Evolutionary conservation across 2,329 filamentous ascomycete genomes (phyloP).

Genomic region (Seiridium cupressi): DNA sequence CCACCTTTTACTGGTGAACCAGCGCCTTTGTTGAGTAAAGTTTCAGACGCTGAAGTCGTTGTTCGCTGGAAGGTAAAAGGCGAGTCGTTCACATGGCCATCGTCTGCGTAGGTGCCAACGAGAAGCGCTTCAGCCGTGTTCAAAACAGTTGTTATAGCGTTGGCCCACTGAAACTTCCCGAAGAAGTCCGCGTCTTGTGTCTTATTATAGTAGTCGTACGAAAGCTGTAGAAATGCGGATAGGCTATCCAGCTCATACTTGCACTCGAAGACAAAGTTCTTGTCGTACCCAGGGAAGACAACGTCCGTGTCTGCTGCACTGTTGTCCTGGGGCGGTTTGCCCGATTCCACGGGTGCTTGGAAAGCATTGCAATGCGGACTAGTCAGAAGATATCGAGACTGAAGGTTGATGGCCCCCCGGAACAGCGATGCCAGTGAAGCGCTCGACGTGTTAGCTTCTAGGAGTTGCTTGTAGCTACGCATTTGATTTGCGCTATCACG

Average conservation of each 20-base stretch:
- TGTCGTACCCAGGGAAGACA: constrained; percentile 63
- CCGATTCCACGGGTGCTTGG: constrained; percentile 77
- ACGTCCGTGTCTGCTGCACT: constrained; percentile 57
- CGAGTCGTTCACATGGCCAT: constrained; percentile 24
- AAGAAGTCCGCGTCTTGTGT: constrained; percentile 76
- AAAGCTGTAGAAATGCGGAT: constrained; percentile 80
- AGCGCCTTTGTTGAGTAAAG: constrained; percentile 70
- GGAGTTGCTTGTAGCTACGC: constrained; percentile 63
- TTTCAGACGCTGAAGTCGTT: constrained; percentile 76
- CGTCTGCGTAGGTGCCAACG: constrained; percentile 54
- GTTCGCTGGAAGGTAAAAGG: constrained; percentile 74
- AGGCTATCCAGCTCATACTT: constrained; percentile 95
- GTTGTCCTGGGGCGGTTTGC: constrained; percentile 57
- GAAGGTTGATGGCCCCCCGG: constrained; percentile 70
- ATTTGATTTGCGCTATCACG: constrained; percentile 78
- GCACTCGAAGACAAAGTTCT: constrained; percentile 80
- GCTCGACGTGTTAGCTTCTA: constrained; percentile 50
- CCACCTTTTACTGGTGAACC: constrained; percentile 77
- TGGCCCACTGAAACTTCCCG: constrained; percentile 68
- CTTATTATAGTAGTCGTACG: constrained; percentile 73
- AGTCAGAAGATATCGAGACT: constrained; percentile 64
- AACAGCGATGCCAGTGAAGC: constrained; percentile 66
- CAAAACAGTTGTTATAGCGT: constrained; percentile 69
- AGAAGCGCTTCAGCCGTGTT: constrained; percentile 68
- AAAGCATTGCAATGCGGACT: constrained; percentile 88